phyloP scores from a whole-genome alignment of 2,329 filamentous ascomycete species.

The Zymoseptoria tritici region DNA sequence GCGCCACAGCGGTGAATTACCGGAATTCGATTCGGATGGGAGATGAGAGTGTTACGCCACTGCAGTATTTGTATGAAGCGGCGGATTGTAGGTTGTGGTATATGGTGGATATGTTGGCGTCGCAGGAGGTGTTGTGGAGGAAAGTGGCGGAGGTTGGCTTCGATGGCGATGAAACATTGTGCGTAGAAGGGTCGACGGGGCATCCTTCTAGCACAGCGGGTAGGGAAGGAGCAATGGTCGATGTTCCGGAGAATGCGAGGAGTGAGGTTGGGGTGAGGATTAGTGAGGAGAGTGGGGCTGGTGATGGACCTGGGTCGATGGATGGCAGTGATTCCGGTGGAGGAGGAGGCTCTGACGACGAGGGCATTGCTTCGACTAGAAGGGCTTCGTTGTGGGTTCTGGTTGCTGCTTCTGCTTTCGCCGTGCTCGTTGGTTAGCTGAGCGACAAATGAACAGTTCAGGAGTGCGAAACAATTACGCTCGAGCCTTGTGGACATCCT shows the following conservation, averaged over 20 bases:
- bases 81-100: constrained; percentile 37
- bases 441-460: no score
- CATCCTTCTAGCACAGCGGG: constrained; percentile 8
- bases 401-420: neutral
- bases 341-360: neutral
- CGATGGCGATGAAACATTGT: constrained; percentile 14
- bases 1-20: constrained; percentile 30
- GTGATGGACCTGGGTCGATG: neutral
- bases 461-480: no score
- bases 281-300: neutral
- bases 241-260: constrained; percentile 1
- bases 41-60: constrained; percentile 27
- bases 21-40: constrained; percentile 29
- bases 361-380: neutral
- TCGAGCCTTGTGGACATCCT: no score
- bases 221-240: neutral
- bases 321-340: neutral
- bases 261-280: neutral
- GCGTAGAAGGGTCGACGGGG: constrained; percentile 16
- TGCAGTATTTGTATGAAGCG: constrained; percentile 37
- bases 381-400: neutral
- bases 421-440: neutral
- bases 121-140: constrained; percentile 34
- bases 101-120: constrained; percentile 29
- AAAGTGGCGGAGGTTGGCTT: constrained; percentile 31